Evolutionary conservation across 176 grass and related monocot genomes (phyloP).

Genomic region (Zoysia japonica): DNA sequence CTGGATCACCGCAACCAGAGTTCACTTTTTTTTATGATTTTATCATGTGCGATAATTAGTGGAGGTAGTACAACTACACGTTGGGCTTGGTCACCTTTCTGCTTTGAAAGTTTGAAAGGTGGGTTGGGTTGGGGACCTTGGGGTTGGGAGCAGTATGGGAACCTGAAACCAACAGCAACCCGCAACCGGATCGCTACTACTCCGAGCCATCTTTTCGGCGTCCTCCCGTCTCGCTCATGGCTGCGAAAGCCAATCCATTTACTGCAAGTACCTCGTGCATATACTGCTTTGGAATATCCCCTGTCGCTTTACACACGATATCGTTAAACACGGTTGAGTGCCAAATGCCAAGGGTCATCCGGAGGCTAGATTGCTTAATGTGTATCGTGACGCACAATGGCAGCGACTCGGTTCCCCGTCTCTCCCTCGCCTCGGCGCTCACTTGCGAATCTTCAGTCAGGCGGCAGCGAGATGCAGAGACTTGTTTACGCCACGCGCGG

Average conservation of each 20-base stretch:
- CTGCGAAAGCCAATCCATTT: background rate
- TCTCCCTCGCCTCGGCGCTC: background rate
- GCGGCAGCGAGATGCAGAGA: background rate
- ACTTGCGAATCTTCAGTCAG: background rate
- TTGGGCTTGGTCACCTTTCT: background rate
- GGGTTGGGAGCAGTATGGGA: background rate
- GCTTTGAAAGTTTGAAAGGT: background rate
- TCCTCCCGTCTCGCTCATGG: background rate
- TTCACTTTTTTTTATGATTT: too few relatives aligned
- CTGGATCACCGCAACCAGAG: background rate
- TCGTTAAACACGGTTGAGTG: background rate
- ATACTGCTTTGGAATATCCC: background rate
- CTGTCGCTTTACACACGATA: background rate
- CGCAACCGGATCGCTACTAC: background rate
- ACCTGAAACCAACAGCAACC: slow-evolving; percentile 27
- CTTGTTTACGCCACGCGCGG: background rate
- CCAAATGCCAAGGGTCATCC: background rate
- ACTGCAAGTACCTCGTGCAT: background rate
- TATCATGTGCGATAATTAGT: background rate
- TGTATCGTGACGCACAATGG: background rate
- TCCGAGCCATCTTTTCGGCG: background rate
- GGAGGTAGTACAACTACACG: background rate
- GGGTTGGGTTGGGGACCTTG: background rate
- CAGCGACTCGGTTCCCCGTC: background rate
- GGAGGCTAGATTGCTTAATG: background rate